Conservation (phyloP, 169 alveolate genomes). For the Neospora caninum region DNA sequence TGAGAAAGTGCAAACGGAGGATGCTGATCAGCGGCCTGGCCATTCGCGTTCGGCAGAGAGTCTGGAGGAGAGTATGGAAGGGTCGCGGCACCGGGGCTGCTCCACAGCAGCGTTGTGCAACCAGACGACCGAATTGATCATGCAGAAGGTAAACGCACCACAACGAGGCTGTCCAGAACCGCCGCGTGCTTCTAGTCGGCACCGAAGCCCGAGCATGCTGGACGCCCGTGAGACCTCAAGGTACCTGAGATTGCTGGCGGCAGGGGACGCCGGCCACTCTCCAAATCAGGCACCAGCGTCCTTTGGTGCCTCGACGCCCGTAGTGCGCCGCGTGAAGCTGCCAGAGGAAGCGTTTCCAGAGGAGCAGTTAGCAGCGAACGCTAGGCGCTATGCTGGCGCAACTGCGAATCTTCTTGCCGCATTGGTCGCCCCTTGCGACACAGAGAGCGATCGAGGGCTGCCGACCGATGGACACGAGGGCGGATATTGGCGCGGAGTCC, state of each 20-base stretch:
- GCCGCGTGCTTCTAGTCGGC: background rate
- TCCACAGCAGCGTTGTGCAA: background rate
- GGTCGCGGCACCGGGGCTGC: too few relatives aligned
- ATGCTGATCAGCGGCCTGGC: background rate
- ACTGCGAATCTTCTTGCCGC: background rate
- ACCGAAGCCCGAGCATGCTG: background rate
- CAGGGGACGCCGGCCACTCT: background rate
- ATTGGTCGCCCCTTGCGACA: background rate
- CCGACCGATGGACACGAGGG: background rate
- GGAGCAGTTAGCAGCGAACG: background rate
- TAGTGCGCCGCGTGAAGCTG: background rate
- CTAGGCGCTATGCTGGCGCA: background rate
- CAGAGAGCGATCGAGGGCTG: background rate
- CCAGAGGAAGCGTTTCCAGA: background rate
- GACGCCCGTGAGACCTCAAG: background rate
- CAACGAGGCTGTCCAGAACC: background rate
- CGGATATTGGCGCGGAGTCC: conserved; percentile 50
- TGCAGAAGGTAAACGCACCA: background rate
- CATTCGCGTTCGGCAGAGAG: too few relatives aligned
- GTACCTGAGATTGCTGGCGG: background rate
- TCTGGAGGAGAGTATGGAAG: too few relatives aligned
- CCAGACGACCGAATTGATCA: background rate
- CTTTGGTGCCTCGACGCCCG: background rate
- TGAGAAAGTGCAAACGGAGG: background rate
- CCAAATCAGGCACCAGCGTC: background rate